Percentiles rank a stretch among this genome's conserved stretches.
These are phyloP conservation scores for Sporothrix variecibatus DNA, from an alignment of 2,329 filamentous ascomycete genomes.

Conservation along the genomic window DNA sequence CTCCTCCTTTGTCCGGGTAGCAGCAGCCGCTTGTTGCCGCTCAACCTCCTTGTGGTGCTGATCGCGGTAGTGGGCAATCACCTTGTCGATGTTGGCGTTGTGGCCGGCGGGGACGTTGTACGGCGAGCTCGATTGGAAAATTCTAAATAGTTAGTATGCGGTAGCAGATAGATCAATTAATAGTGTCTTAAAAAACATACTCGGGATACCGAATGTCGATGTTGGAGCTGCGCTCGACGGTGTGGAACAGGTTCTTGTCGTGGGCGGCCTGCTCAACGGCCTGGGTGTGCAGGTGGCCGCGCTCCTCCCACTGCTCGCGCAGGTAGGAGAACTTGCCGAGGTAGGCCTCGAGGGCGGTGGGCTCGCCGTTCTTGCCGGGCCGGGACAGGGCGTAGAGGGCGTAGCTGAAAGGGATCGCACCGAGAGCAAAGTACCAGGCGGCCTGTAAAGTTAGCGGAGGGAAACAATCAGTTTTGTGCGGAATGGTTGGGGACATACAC, in stretches of 20 bases:
- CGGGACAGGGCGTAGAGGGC: slow-evolving; percentile 53
- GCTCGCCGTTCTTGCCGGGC: slow-evolving; percentile 52
- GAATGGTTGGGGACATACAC: too few species aligned
- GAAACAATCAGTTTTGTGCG: too few species aligned
- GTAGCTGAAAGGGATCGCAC: slow-evolving; percentile 47
- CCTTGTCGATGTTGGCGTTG: slow-evolving; percentile 55
- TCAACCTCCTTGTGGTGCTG: slow-evolving; percentile 58
- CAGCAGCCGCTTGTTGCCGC: slow-evolving; percentile 48
- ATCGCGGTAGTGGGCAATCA: slow-evolving; percentile 59
- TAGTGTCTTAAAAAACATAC: too few species aligned
- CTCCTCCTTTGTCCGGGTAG: slow-evolving; percentile 37
- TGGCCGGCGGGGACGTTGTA: slow-evolving; percentile 59
- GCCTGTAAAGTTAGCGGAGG: slow-evolving; percentile 43
- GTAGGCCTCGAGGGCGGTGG: slow-evolving; percentile 49
- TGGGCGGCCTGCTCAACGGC: slow-evolving; percentile 57
- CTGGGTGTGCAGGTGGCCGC: slow-evolving; percentile 55
- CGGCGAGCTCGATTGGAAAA: slow-evolving; percentile 52
- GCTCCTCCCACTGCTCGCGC: slow-evolving; percentile 53
- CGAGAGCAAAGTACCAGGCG: slow-evolving; percentile 51
- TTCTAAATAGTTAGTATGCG: slow-evolving; percentile 39
- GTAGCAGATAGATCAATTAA: too few species aligned
- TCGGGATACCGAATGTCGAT: slow-evolving; percentile 60
- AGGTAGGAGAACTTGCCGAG: slow-evolving; percentile 51
- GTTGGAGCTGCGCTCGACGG: slow-evolving; percentile 47
- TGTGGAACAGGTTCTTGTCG: slow-evolving; percentile 58